Evolutionary conservation across 257 asterid species (phyloP).

Genomic region (Echites panduratus): DNA sequence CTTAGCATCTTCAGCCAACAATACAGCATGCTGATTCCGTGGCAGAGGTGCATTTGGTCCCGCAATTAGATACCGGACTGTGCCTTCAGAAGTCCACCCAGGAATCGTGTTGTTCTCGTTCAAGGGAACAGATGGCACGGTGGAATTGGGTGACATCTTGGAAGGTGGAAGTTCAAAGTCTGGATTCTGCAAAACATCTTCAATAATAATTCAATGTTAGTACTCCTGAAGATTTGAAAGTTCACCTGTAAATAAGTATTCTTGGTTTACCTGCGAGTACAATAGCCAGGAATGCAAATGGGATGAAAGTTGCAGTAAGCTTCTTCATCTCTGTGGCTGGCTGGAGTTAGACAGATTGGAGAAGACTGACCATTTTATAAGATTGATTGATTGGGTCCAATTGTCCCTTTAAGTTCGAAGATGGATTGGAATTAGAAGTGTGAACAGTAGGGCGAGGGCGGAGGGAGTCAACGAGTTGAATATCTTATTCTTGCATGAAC

Average conservation of each 20-base stretch:
- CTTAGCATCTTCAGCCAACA: conserved; percentile 44
- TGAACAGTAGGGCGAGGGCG: background rate
- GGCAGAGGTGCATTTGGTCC: conserved; percentile 26
- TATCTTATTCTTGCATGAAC: background rate
- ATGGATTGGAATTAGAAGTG: background rate
- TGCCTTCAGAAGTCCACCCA: conserved; percentile 55
- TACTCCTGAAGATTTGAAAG: background rate
- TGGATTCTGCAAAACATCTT: conserved; percentile 51
- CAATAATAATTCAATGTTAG: background rate
- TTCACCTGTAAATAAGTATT: background rate
- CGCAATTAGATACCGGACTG: conserved; percentile 31
- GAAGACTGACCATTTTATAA: background rate
- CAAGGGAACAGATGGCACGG: conserved; percentile 25
- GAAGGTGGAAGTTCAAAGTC: conserved; percentile 53
- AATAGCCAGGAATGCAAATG: background rate
- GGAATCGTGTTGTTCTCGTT: conserved; percentile 41
- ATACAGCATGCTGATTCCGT: conserved; percentile 38
- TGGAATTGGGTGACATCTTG: conserved; percentile 32
- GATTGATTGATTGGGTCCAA: background rate
- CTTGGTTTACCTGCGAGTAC: conserved; percentile 9
- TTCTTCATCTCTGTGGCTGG: background rate
- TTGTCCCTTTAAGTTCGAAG: background rate
- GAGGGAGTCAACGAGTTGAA: background rate
- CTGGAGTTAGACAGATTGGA: background rate
- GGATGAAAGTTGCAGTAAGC: background rate